Evolutionary conservation across 208 protist species (phyloP).

Genomic region (Porcisia deanei): DNA sequence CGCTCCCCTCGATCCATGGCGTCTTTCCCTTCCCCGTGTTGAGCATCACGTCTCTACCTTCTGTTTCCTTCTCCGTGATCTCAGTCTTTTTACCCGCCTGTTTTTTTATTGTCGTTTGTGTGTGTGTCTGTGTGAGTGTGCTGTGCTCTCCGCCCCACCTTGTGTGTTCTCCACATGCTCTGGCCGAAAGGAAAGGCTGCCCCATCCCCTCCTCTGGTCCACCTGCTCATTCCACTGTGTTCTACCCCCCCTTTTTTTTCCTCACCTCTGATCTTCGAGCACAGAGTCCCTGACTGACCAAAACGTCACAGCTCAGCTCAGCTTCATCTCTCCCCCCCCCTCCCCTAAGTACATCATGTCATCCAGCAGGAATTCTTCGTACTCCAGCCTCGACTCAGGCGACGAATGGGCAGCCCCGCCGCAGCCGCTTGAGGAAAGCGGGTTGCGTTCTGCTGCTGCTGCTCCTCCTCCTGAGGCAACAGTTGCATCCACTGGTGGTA

Average conservation of each 20-base stretch:
- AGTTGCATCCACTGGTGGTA: neutral
- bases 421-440: constrained; percentile 4
- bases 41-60: no score
- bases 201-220: neutral
- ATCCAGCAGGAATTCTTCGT: constrained; percentile 1
- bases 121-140: no score
- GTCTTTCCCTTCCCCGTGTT: no score
- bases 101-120: no score
- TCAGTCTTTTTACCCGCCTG: no score
- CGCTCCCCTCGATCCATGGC: neutral
- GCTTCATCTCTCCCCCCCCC: neutral
- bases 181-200: neutral
- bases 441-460: constrained; percentile 1
- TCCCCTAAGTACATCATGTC: constrained; percentile 14
- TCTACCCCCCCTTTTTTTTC: neutral
- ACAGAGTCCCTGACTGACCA: neutral
- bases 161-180: neutral
- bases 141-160: neutral
- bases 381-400: constrained; percentile 42
- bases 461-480: neutral
- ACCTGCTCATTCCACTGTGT: neutral
- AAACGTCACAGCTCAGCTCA: neutral
- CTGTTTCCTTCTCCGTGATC: no score
- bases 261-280: neutral
- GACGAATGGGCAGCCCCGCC: constrained; percentile 76